phyloP scores from a whole-genome alignment of 2,329 filamentous ascomycete species.

The Colletotrichum cordylinicola region DNA sequence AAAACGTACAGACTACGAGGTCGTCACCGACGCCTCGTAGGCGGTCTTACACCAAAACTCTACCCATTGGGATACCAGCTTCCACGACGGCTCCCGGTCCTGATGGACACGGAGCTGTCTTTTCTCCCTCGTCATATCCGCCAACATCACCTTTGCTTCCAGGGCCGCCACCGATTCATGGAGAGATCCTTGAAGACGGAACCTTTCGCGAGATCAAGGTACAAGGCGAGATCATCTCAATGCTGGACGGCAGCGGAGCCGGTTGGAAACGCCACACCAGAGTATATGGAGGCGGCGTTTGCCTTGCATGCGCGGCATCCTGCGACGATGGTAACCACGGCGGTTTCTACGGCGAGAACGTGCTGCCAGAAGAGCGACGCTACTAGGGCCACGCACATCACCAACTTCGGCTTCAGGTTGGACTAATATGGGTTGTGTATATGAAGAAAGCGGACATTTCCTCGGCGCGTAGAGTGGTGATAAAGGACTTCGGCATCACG shows the following conservation, averaged over 20 bases:
- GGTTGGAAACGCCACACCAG: constrained; percentile 64
- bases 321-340: constrained; percentile 47
- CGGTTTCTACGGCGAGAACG: constrained; percentile 60
- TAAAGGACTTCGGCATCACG: constrained; percentile 3
- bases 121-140: constrained; percentile 56
- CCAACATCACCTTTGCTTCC: constrained; percentile 53
- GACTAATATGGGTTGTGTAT: background rate
- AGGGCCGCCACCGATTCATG: constrained; percentile 45
- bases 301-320: constrained; percentile 59
- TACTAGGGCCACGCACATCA: constrained; percentile 21
- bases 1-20: constrained; percentile 23
- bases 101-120: constrained; percentile 29
- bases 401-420: background rate
- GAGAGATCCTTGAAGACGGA: constrained; percentile 31
- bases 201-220: constrained; percentile 44
- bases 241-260: constrained; percentile 51
- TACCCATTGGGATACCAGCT: constrained; percentile 39
- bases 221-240: constrained; percentile 56
- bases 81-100: constrained; percentile 18
- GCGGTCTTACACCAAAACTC: constrained; percentile 48
- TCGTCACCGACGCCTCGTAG: constrained; percentile 40
- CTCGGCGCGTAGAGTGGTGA: background rate
- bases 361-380: constrained; percentile 57
- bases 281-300: constrained; percentile 64
- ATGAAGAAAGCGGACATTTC: background rate